A percentile compares a stretch with the other conserved stretches of the same genome.
Conservation (phyloP, 306 rosid species). For the Trichosanthes cucumerina region DNA sequence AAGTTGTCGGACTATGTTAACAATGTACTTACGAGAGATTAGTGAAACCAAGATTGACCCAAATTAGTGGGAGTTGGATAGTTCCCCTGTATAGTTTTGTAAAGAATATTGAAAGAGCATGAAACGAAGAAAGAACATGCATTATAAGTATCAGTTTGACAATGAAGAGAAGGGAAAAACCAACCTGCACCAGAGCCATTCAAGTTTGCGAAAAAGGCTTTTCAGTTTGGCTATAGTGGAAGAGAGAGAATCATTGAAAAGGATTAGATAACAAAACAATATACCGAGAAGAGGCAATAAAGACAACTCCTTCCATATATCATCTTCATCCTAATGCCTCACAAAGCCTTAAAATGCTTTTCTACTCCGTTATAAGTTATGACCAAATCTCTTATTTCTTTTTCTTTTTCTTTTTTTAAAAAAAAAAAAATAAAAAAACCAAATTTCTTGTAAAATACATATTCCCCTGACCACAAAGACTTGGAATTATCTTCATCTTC, state of each 20-base stretch:
- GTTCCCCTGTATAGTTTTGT: background rate
- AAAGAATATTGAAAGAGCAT: background rate
- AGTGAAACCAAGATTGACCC: background rate
- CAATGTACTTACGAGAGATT: background rate
- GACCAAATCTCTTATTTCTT: too few relatives aligned
- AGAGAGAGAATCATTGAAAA: background rate
- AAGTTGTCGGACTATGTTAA: background rate
- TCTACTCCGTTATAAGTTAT: too few relatives aligned
- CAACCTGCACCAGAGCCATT: background rate
- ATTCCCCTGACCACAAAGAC: too few relatives aligned
- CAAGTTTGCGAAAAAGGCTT: background rate
- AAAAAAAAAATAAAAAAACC: too few relatives aligned
- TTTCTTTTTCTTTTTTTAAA: too few relatives aligned
- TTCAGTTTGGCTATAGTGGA: background rate
- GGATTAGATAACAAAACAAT: too few relatives aligned
- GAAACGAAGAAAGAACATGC: background rate
- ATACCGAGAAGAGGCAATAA: background rate
- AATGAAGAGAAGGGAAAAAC: background rate
- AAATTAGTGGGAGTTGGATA: background rate
- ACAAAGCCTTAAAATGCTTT: too few relatives aligned
- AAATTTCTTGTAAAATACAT: too few relatives aligned
- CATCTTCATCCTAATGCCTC: too few relatives aligned
- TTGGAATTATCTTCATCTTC: too few relatives aligned
- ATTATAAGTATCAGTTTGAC: background rate
- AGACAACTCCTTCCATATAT: too few relatives aligned